Conservation (phyloP, 1,284 basidiomycete genomes). For the Cutaneotrichosporon sp. region DNA sequence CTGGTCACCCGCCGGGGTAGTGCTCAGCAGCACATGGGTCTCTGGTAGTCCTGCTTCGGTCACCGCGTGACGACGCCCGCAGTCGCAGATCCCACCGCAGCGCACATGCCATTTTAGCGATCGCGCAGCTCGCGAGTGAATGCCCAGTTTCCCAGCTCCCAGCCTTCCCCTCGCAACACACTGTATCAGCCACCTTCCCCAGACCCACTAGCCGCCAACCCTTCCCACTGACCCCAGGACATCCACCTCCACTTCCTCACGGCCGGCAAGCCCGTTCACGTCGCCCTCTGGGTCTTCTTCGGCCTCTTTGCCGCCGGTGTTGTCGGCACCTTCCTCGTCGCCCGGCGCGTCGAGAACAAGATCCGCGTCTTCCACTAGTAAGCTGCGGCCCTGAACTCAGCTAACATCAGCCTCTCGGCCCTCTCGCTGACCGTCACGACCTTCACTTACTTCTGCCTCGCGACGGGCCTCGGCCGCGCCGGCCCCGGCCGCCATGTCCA, state of each 20-base stretch:
- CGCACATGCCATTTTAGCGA: not conserved
- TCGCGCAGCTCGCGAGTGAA: not conserved
- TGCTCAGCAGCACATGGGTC: no score
- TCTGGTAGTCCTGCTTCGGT: no score
- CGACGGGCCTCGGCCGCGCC: constrained; percentile 41
- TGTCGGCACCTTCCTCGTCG: constrained; percentile 34
- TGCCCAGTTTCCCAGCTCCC: not conserved
- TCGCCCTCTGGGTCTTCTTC: constrained; percentile 45
- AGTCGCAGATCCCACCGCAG: no score
- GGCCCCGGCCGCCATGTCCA: not conserved
- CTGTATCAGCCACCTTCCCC: no score
- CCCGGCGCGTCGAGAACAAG: constrained; percentile 39
- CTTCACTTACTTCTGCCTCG: constrained; percentile 46
- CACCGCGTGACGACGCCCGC: no score
- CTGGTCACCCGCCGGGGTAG: no score
- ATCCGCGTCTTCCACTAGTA: constrained; percentile 48
- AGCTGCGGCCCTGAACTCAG: constrained; percentile 7
- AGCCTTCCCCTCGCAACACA: not conserved
- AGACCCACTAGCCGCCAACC: no score
- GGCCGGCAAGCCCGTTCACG: not conserved
- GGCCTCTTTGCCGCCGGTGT: constrained; percentile 40
- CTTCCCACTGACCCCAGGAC: not conserved
- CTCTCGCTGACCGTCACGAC: constrained; percentile 43
- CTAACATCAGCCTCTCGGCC: constrained; percentile 34
- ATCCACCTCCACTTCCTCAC: not conserved